Evolutionary conservation across 441 rosid genomes (phyloP).

Genomic region (Corymbia citriodora): DNA sequence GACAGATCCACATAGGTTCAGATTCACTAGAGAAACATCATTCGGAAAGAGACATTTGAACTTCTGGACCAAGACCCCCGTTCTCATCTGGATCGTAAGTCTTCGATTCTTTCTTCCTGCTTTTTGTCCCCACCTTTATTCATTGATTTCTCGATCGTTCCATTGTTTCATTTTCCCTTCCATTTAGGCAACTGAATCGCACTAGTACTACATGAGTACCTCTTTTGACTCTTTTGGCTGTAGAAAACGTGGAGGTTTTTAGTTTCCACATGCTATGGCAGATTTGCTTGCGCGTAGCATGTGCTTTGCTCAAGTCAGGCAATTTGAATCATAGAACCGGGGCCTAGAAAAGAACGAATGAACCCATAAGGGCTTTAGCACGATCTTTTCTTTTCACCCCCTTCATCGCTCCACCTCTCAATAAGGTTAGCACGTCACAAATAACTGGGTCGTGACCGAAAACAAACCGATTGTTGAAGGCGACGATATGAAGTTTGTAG

Average conservation of each 20-base stretch:
- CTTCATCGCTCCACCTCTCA: neutral
- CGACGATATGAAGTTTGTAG: neutral
- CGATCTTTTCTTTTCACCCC: neutral
- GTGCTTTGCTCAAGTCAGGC: neutral
- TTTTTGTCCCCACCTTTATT: neutral
- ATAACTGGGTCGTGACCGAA: neutral
- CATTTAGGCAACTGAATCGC: neutral
- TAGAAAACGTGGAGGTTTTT: neutral
- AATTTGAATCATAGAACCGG: neutral
- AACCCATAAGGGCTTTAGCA: neutral
- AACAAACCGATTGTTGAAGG: neutral
- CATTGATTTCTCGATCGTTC: neutral
- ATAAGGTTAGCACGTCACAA: too few relatives aligned
- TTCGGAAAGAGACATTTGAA: slow-evolving; percentile 59
- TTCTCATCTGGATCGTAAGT: slow-evolving; percentile 51
- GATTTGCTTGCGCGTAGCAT: neutral
- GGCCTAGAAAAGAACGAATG: neutral
- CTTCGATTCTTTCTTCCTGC: neutral
- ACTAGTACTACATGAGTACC: neutral
- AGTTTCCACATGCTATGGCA: neutral
- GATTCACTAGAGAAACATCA: slow-evolving; percentile 70
- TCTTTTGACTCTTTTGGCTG: neutral
- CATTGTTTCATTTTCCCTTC: neutral
- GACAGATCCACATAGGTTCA: slow-evolving; percentile 58
- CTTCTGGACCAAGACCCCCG: slow-evolving; percentile 36